Evolutionary conservation across 139 green algal genomes (phyloP).

Genomic region (Chlorella sorokiniana): DNA sequence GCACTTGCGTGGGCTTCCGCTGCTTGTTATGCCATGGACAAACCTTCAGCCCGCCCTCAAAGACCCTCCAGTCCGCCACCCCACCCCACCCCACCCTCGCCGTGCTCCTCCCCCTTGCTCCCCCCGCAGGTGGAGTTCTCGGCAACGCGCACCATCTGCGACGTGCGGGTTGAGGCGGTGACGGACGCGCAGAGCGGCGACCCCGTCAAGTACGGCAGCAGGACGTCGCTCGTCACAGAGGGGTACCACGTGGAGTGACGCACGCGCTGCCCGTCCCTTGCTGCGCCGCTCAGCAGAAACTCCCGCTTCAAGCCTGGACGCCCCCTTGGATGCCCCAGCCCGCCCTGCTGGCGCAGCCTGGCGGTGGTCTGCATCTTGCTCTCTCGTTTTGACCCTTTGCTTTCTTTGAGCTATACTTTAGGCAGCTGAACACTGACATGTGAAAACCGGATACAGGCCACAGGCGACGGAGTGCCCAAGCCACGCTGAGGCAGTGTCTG

Average conservation of each 20-base stretch:
- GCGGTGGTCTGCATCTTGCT: too few relatives aligned
- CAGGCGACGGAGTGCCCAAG: too few relatives aligned
- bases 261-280: background rate
- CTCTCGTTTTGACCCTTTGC: too few relatives aligned
- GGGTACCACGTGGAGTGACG: slow-evolving; percentile 66
- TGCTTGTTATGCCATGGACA: background rate
- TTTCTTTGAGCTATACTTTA: too few relatives aligned
- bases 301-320: background rate
- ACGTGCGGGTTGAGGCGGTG: slow-evolving; percentile 58
- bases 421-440: too few relatives aligned
- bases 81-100: background rate
- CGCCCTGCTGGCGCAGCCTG: too few relatives aligned
- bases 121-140: background rate
- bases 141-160: slow-evolving; percentile 19
- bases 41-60: background rate
- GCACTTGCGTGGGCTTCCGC: too few relatives aligned
- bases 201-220: slow-evolving; percentile 73
- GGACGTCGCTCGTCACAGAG: slow-evolving; percentile 59
- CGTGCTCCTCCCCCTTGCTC: background rate
- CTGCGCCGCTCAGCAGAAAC: background rate
- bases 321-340: too few relatives aligned
- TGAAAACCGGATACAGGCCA: too few relatives aligned
- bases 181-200: slow-evolving; percentile 52
- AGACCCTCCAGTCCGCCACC: background rate
- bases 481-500: too few relatives aligned